Evolutionary conservation across 805 yeast genomes (phyloP).

Genomic region (Starmerella vaccinii): DNA sequence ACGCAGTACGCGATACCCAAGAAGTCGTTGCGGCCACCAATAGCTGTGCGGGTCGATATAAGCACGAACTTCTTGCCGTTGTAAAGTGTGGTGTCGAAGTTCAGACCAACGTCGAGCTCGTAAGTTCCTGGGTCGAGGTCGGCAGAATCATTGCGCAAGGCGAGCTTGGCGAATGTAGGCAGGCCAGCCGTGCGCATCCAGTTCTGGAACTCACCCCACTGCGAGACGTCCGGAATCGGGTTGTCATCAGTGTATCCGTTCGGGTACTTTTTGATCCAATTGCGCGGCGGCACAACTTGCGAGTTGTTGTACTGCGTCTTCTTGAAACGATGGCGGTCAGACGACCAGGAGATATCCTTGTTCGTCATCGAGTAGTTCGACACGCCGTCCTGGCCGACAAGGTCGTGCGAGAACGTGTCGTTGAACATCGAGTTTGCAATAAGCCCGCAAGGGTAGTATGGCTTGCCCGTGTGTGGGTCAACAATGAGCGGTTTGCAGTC

Average conservation of each 20-base stretch:
- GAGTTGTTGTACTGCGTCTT: conserved; percentile 55
- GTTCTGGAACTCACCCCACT: conserved; percentile 79
- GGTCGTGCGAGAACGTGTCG: conserved; percentile 52
- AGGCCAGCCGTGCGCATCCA: conserved; percentile 98
- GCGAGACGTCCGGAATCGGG: conserved; percentile 55
- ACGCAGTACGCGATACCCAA: conserved; percentile 77
- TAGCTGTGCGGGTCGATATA: conserved; percentile 65
- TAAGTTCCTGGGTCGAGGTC: conserved; percentile 58
- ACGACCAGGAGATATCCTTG: conserved; percentile 71
- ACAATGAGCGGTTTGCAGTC: conserved; percentile 54
- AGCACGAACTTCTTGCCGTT: conserved; percentile 86
- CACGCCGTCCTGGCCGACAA: conserved; percentile 38
- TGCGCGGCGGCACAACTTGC: conserved; percentile 87
- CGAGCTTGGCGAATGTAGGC: conserved; percentile 78
- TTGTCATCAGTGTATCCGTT: conserved; percentile 79
- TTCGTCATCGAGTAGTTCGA: conserved; percentile 37
- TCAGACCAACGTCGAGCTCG: conserved; percentile 52
- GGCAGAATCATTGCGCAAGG: conserved; percentile 56
- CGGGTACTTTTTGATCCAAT: conserved; percentile 73
- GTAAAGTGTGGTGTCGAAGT: conserved; percentile 71
- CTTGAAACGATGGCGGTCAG: conserved; percentile 64
- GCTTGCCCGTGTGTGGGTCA: conserved; percentile 36
- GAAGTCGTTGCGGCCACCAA: conserved; percentile 81
- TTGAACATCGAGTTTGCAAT: conserved; percentile 89
- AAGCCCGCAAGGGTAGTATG: conserved; percentile 87